phyloP scores from a whole-genome alignment of 2,329 filamentous ascomycete genomes.

The Ceratocystis alfenasii region DNA sequence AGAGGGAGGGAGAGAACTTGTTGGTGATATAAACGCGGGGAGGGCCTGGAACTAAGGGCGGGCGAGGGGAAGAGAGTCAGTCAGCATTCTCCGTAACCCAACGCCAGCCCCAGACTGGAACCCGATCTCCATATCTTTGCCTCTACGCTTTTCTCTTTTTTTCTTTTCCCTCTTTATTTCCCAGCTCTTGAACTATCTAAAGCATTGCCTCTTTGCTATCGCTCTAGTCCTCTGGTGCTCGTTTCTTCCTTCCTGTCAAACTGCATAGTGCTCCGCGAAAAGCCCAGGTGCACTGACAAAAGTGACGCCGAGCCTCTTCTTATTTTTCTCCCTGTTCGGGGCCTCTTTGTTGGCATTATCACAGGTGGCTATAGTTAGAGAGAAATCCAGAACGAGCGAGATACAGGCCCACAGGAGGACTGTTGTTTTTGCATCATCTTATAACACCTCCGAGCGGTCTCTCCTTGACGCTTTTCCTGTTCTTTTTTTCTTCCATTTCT shows the following conservation, averaged over 20 bases:
- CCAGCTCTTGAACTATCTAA: neutral
- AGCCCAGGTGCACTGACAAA: neutral
- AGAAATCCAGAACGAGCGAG: neutral
- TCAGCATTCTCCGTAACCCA: neutral
- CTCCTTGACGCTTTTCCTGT: neutral
- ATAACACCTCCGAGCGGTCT: neutral
- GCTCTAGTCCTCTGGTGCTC: neutral
- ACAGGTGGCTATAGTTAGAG: neutral
- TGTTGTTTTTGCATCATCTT: neutral
- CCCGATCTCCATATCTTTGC: neutral
- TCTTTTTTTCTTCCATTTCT: neutral
- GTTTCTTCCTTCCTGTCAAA: neutral
- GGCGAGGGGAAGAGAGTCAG: slow-evolving; percentile 1
- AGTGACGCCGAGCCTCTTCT: slow-evolving; percentile 1
- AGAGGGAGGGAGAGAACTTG: neutral
- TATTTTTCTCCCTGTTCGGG: neutral
- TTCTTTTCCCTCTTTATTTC: neutral
- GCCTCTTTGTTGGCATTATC: slow-evolving; percentile 11
- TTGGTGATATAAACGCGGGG: slow-evolving; percentile 1
- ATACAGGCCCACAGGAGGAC: neutral
- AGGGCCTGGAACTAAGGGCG: neutral
- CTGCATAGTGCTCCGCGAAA: neutral
- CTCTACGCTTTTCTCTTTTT: neutral
- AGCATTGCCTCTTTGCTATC: neutral
- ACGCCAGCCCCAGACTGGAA: neutral